phyloP scores from a whole-genome alignment of 345 rosid genomes.

The Lumnitzera littorea region DNA sequence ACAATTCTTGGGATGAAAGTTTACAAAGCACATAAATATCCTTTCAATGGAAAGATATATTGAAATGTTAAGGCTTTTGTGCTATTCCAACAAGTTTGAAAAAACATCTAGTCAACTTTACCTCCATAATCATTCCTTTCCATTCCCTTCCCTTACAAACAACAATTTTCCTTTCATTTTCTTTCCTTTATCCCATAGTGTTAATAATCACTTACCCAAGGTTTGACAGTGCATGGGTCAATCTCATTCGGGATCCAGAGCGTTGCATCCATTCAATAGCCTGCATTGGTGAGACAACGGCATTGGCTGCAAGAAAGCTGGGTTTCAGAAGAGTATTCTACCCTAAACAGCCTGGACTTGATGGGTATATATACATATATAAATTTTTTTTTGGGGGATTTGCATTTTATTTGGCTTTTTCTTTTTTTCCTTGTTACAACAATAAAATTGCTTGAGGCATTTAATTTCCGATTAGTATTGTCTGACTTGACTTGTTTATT shows the following conservation, averaged over 20 bases:
- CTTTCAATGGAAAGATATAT: too few relatives aligned
- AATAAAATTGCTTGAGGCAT: not conserved
- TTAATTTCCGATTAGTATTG: not conserved
- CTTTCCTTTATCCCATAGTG: too few relatives aligned
- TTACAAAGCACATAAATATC: too few relatives aligned
- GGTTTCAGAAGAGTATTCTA: conserved; percentile 68
- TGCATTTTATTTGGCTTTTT: not conserved
- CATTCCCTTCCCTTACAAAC: too few relatives aligned
- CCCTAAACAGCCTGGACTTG: conserved; percentile 76
- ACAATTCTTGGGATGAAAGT: too few relatives aligned
- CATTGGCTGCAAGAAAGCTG: conserved; percentile 64
- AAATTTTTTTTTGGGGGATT: not conserved
- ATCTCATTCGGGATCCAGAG: conserved; percentile 46
- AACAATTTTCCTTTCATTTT: too few relatives aligned
- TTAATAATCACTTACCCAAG: conserved; percentile 3
- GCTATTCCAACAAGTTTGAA: too few relatives aligned
- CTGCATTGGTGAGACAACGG: conserved; percentile 97
- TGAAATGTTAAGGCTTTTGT: too few relatives aligned
- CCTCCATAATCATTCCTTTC: too few relatives aligned
- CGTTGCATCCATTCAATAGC: conserved; percentile 62
- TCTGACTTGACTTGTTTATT: too few relatives aligned
- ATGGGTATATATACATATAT: conserved; percentile 46
- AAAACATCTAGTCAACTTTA: too few relatives aligned
- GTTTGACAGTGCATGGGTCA: conserved; percentile 69
- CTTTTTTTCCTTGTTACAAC: not conserved